phyloP scores from a whole-genome alignment of 768 basidiomycete genomes.

The Baorangia bicolor region DNA sequence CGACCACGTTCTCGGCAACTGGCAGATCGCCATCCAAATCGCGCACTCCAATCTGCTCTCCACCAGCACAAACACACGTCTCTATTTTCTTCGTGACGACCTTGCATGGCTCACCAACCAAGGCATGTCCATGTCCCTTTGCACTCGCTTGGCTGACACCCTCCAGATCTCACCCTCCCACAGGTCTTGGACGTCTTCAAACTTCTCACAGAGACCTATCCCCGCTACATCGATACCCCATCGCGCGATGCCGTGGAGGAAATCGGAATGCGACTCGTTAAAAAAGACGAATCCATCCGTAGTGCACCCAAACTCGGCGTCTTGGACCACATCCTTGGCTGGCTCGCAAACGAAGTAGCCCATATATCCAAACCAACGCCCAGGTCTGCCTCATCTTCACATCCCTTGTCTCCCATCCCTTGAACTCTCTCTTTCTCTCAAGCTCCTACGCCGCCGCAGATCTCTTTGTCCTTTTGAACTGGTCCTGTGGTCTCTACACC shows the following conservation, averaged over 20 bases:
- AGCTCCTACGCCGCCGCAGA: slow-evolving; percentile 60
- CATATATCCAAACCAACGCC: slow-evolving; percentile 53
- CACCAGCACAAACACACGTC: slow-evolving; percentile 52
- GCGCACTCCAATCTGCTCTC: slow-evolving; percentile 51
- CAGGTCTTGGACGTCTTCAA: slow-evolving; percentile 71
- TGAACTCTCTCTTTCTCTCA: background rate
- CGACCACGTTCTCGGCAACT: slow-evolving; percentile 53
- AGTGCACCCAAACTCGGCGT: slow-evolving; percentile 53
- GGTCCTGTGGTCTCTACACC: slow-evolving; percentile 65
- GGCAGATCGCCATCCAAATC: slow-evolving; percentile 52
- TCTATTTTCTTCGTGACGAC: slow-evolving; percentile 63
- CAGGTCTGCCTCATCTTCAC: slow-evolving; percentile 46
- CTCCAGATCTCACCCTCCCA: slow-evolving; percentile 54
- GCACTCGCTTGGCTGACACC: slow-evolving; percentile 1
- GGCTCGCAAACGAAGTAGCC: slow-evolving; percentile 68
- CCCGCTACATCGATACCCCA: slow-evolving; percentile 69
- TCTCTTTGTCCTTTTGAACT: slow-evolving; percentile 67
- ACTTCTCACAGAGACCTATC: slow-evolving; percentile 72
- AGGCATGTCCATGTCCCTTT: slow-evolving; percentile 41
- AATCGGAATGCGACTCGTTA: slow-evolving; percentile 62
- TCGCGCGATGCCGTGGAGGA: slow-evolving; percentile 73
- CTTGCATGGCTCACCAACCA: slow-evolving; percentile 54
- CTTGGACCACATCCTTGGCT: slow-evolving; percentile 69
- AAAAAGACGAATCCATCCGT: slow-evolving; percentile 53
- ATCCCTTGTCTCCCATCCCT: background rate